Evolutionary conservation across 768 basidiomycete genomes (phyloP).

Genomic region (Boletus patriciae): DNA sequence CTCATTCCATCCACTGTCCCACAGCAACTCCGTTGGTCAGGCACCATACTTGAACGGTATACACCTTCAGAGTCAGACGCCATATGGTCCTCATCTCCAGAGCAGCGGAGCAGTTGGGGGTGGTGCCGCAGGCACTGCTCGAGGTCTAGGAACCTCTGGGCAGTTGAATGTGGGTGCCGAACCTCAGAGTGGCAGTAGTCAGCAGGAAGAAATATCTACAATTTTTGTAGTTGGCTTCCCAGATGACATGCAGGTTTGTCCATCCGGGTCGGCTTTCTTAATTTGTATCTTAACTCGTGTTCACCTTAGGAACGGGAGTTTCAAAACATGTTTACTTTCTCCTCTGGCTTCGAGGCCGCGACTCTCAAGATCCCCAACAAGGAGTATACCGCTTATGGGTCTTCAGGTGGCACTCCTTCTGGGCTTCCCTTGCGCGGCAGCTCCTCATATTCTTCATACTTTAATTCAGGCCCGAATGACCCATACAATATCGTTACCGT

Average conservation of each 20-base stretch:
- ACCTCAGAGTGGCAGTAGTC: slow-evolving; percentile 24
- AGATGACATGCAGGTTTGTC: slow-evolving; percentile 93
- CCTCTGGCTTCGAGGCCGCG: slow-evolving; percentile 92
- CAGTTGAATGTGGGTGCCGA: slow-evolving; percentile 29
- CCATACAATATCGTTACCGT: slow-evolving; percentile 83
- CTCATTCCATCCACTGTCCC: slow-evolving; percentile 34
- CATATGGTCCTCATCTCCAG: slow-evolving; percentile 68
- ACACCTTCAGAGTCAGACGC: slow-evolving; percentile 69
- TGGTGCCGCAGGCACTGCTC: slow-evolving; percentile 16
- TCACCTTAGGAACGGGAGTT: slow-evolving; percentile 89
- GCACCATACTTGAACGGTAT: slow-evolving; percentile 40
- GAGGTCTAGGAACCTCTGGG: slow-evolving; percentile 31
- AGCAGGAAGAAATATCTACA: slow-evolving; percentile 88
- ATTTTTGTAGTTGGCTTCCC: slow-evolving; percentile 99
- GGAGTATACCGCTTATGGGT: slow-evolving; percentile 76
- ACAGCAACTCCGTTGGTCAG: slow-evolving; percentile 34
- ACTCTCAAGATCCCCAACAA: slow-evolving; percentile 97
- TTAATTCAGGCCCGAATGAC: slow-evolving; percentile 61
- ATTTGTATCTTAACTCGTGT: slow-evolving; percentile 16
- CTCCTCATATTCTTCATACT: slow-evolving; percentile 36
- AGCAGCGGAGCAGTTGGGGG: slow-evolving; percentile 38
- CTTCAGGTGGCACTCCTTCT: slow-evolving; percentile 38
- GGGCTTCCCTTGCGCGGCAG: slow-evolving; percentile 38
- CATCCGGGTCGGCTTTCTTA: slow-evolving; percentile 2
- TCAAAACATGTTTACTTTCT: slow-evolving; percentile 99